A percentile compares a stretch with the other conserved stretches of the same genome.
Conservation (phyloP, 208 protist species). For the Wallacemonas collosoma region DNA sequence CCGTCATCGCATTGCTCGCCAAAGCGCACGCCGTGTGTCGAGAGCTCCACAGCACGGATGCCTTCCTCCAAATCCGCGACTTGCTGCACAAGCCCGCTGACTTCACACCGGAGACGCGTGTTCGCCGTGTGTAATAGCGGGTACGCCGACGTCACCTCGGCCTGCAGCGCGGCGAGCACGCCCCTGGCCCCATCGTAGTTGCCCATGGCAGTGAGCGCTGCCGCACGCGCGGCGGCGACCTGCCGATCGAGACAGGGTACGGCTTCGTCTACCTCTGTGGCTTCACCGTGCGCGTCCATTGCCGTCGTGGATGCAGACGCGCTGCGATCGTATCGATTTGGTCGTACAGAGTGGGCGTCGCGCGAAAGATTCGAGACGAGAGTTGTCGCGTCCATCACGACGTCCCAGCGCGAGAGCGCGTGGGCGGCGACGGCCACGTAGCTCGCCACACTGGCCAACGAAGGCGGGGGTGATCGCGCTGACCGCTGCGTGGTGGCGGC, state of each 20-base stretch:
- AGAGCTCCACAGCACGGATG: constrained; percentile 73
- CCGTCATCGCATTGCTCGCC: not conserved
- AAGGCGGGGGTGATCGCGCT: not conserved
- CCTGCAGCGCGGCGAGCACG: constrained; percentile 46
- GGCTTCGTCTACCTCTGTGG: constrained; percentile 10
- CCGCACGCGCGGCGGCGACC: constrained; percentile 60
- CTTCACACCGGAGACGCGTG: constrained; percentile 69
- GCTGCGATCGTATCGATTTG: too few relatives aligned
- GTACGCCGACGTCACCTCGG: constrained; percentile 63
- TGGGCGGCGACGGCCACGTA: constrained; percentile 72
- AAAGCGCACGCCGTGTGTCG: constrained; percentile 11
- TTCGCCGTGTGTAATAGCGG: constrained; percentile 77
- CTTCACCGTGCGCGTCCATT: constrained; percentile 4
- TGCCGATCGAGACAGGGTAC: constrained; percentile 42
- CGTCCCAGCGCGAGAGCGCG: constrained; percentile 78
- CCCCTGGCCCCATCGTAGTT: constrained; percentile 67
- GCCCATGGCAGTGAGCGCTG: constrained; percentile 48
- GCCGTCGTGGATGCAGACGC: not conserved
- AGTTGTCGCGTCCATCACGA: constrained; percentile 48
- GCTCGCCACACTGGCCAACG: constrained; percentile 32
- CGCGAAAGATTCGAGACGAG: not conserved
- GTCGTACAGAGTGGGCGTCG: too few relatives aligned
- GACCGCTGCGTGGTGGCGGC: not conserved
- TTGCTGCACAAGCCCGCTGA: constrained; percentile 79
- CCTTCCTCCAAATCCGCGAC: constrained; percentile 86